These are phyloP conservation scores for Cladorrhinum samala DNA, from an alignment of 495 filamentous ascomycete genomes.

Conservation along the genomic window DNA sequence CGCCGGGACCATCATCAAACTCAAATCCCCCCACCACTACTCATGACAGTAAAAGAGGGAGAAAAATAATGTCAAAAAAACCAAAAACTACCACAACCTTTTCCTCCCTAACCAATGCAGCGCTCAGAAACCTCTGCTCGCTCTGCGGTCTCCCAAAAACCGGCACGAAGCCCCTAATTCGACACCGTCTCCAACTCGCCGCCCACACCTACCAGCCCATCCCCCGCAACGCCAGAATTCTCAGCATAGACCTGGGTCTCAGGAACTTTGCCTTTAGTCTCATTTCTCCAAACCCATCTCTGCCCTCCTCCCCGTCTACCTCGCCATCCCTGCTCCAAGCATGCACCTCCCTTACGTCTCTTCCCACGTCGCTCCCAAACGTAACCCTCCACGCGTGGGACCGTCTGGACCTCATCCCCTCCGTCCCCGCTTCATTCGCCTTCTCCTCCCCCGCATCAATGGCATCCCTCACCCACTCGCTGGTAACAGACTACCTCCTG, in stretches of 20 bases:
- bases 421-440: not conserved
- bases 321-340: too few species aligned
- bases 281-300: slow-evolving; percentile 31
- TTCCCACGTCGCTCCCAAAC: slow-evolving; percentile 36
- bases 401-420: slow-evolving; percentile 27
- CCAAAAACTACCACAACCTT: not conserved
- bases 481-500: slow-evolving; percentile 52
- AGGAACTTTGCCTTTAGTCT: slow-evolving; percentile 75
- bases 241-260: slow-evolving; percentile 87
- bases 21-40: not conserved
- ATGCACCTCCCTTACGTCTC: slow-evolving; percentile 10
- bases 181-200: slow-evolving; percentile 16
- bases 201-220: slow-evolving; percentile 11
- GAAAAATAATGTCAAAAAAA: not conserved
- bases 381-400: slow-evolving; percentile 26
- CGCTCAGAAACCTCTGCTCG: slow-evolving; percentile 5
- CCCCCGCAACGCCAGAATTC: slow-evolving; percentile 32
- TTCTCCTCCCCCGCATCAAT: slow-evolving; percentile 42
- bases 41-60: too few species aligned
- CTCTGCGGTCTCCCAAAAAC: slow-evolving; percentile 20
- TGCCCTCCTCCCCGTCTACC: not conserved
- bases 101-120: not conserved
- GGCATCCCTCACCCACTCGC: slow-evolving; percentile 53
- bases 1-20: slow-evolving; percentile 3
- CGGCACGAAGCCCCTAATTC: slow-evolving; percentile 15